These are phyloP conservation scores for Bruguiera sexangula DNA, from an alignment of 345 rosid genomes.

Conservation along the genomic window DNA sequence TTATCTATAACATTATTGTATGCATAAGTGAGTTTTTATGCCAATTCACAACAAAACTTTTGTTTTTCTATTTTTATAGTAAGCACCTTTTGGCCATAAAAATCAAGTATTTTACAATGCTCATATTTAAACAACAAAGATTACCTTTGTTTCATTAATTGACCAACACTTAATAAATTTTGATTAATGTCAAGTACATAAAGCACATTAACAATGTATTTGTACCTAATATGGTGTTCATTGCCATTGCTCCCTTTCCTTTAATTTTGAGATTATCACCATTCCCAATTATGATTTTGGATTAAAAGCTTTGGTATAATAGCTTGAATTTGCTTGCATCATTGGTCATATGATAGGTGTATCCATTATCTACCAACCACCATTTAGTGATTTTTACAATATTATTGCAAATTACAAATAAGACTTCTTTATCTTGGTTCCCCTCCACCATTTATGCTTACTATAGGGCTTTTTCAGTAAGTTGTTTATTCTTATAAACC, in stretches of 20 bases:
- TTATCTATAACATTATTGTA: neutral
- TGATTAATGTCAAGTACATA: neutral
- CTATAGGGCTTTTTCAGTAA: too few species aligned
- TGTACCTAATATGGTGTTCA: neutral
- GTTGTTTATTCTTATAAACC: too few species aligned
- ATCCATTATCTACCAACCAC: neutral
- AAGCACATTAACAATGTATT: neutral
- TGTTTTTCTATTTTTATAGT: neutral
- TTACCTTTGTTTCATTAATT: neutral
- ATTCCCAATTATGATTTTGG: neutral
- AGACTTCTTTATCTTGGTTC: too few species aligned
- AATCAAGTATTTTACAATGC: neutral
- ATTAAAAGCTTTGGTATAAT: neutral
- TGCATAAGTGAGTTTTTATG: neutral
- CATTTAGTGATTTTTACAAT: too few species aligned
- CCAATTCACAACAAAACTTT: neutral
- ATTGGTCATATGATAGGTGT: neutral
- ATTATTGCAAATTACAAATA: too few species aligned
- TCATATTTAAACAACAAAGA: neutral
- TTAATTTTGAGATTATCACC: neutral
- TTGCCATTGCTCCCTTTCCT: neutral
- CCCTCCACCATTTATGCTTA: too few species aligned
- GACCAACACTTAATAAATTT: neutral
- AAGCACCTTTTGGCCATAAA: neutral
- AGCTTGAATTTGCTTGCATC: neutral